These are phyloP conservation scores for Arctium lappa DNA, from an alignment of 129 eudicot species.

Conservation along the genomic window DNA sequence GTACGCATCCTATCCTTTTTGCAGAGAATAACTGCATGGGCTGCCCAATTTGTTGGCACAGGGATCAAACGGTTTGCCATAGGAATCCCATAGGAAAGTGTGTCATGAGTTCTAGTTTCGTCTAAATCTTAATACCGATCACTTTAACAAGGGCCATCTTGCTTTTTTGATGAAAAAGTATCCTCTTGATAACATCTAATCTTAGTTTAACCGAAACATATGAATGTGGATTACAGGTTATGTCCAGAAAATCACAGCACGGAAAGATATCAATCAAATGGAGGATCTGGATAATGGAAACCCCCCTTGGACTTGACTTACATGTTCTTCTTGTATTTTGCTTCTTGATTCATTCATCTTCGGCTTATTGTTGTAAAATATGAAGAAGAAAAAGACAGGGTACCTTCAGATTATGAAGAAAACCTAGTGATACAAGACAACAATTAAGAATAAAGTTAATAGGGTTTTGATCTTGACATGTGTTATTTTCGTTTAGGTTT, in stretches of 20 bases:
- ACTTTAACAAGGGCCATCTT: too few relatives aligned
- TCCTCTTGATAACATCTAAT: too few relatives aligned
- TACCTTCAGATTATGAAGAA: background rate
- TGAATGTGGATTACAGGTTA: slow-evolving; percentile 54
- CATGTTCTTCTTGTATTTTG: background rate
- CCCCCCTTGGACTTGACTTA: slow-evolving; percentile 53
- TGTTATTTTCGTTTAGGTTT: background rate
- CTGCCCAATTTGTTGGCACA: too few relatives aligned
- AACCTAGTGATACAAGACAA: slow-evolving; percentile 5
- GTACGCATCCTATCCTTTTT: too few relatives aligned
- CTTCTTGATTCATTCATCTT: slow-evolving; percentile 18
- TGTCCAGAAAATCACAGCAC: slow-evolving; percentile 91
- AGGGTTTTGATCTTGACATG: background rate
- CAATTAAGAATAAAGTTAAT: background rate
- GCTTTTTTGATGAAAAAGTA: too few relatives aligned
- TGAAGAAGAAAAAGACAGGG: background rate
- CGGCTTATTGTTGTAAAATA: slow-evolving; percentile 24
- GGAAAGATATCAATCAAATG: slow-evolving; percentile 83
- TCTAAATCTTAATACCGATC: too few relatives aligned
- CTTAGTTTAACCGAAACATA: too few relatives aligned
- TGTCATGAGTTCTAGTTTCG: too few relatives aligned
- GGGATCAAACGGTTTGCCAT: too few relatives aligned
- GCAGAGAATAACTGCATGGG: too few relatives aligned
- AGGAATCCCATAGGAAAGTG: too few relatives aligned
- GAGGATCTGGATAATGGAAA: slow-evolving; percentile 82